Conservation (phyloP, 1,284 basidiomycete genomes). For the Leccinum griseonigrum region DNA sequence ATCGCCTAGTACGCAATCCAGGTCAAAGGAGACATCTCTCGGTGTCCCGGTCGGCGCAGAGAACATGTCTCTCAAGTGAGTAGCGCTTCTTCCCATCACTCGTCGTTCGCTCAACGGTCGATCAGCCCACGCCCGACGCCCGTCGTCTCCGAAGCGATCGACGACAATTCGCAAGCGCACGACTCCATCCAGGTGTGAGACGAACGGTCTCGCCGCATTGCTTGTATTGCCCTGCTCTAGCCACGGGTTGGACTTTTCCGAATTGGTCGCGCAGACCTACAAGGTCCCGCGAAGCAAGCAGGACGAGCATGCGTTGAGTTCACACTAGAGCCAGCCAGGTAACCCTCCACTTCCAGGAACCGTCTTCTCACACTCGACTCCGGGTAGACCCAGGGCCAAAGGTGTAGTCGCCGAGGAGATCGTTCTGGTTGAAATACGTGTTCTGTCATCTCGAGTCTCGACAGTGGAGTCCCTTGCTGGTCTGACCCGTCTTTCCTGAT, state of each 20-base stretch:
- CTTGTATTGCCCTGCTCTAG: slow-evolving; percentile 36
- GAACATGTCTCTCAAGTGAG: slow-evolving; percentile 81
- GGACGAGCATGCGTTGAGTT: slow-evolving; percentile 80
- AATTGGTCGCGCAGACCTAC: slow-evolving; percentile 80
- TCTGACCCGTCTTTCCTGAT: slow-evolving; percentile 74
- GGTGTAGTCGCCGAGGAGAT: slow-evolving; percentile 81
- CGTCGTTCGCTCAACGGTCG: slow-evolving; percentile 2
- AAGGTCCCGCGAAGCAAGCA: slow-evolving; percentile 73
- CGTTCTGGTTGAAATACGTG: slow-evolving; percentile 67
- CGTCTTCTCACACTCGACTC: not conserved
- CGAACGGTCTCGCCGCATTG: not conserved
- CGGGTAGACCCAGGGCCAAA: slow-evolving; percentile 51
- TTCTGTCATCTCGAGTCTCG: slow-evolving; percentile 57
- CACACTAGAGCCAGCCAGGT: slow-evolving; percentile 75
- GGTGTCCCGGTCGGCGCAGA: slow-evolving; percentile 83
- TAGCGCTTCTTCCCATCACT: slow-evolving; percentile 9
- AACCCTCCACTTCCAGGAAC: not conserved
- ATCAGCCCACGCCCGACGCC: slow-evolving; percentile 75
- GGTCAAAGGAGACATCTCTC: slow-evolving; percentile 62
- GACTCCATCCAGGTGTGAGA: slow-evolving; percentile 71
- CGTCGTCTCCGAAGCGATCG: slow-evolving; percentile 60
- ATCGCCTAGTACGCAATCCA: slow-evolving; percentile 81
- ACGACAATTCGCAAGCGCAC: slow-evolving; percentile 52
- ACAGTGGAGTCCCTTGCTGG: slow-evolving; percentile 63
- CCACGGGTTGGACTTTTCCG: slow-evolving; percentile 94